Evolutionary conservation across 2,329 filamentous ascomycete genomes (phyloP), one percentile per base, ranked within the genome.

Genomic region (Claviceps sp.): DNA sequence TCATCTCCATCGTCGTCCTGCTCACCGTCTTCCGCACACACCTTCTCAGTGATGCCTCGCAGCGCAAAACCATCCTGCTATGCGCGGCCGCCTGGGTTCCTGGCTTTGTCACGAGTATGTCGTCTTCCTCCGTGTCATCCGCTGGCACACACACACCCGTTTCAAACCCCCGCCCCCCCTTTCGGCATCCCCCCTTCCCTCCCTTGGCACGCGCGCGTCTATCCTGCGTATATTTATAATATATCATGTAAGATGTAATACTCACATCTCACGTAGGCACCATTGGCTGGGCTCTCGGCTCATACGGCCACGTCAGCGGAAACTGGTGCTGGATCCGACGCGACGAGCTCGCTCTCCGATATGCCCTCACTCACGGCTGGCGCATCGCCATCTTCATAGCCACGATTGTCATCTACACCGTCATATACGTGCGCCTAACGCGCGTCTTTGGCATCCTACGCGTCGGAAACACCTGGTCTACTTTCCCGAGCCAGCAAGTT

Each of bases 301-400:
- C 63, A 59, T 36, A 60, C 64, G 24, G 62, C 47, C n/a, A 57
- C 64, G 55, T 72, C 2, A 70, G 66, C 30, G 69, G 70, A 0
- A 71, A 72, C 55, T 72, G 70, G 70, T 72, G 70, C 59, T 72
- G 70, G 70, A 72, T 72, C 52, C 54, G 60, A 24, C 52, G 60
- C n/a, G 54, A 63, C 6, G 58, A 61, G 30, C 55, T 60, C 18
- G 62, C 59, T 13, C 61, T 71, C 14, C 67, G 70, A 22, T 72
- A 72, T 52, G 65, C 58, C 2, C 61, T 72, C 20, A 70, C 67
- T 1, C 70, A 72, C 53, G 69, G 64, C 34, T 72, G 70, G 70
- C 65, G 70, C 26, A 65, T 72, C 49, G 61, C 61, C 40, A 70
- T 72, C 44, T 69, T 72, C 52, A 44, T 67, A 26, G 58, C 60